Evolutionary conservation across 2,329 filamentous ascomycete species (phyloP).

Genomic region (Phyllosticta ampelicida): DNA sequence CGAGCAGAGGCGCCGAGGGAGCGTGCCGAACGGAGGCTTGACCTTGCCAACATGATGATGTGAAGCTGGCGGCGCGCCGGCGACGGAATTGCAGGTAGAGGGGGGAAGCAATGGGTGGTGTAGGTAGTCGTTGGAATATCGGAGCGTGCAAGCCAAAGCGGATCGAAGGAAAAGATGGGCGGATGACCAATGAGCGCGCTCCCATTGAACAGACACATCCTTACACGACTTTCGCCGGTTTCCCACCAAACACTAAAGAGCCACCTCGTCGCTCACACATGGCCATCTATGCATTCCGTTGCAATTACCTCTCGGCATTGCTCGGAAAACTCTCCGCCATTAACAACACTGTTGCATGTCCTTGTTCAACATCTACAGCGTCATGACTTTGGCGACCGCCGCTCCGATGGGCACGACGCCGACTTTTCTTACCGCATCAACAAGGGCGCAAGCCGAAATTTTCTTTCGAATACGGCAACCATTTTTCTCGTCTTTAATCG

Average conservation of each 20-base stretch:
- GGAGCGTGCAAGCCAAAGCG: neutral
- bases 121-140: neutral
- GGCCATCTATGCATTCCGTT: neutral
- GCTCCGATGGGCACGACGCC: neutral
- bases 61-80: conserved; percentile 28
- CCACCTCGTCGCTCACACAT: no score
- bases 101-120: conserved; percentile 18
- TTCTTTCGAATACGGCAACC: no score
- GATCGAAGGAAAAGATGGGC: neutral
- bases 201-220: neutral
- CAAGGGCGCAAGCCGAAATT: no score
- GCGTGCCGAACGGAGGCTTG: conserved; percentile 81
- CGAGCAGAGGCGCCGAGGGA: conserved; percentile 73
- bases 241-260: neutral
- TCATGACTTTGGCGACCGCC: neutral
- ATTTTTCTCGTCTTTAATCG: no score
- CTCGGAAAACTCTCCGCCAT: neutral
- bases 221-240: neutral
- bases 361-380: neutral
- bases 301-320: neutral
- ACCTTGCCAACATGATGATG: conserved; percentile 81
- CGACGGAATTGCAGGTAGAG: conserved; percentile 24
- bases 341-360: neutral
- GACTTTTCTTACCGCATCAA: neutral
- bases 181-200: neutral